Percentiles rank a stretch among this genome's conserved stretches.
Conservation (phyloP, 805 yeast genomes). For the Kuraishia molischiana region DNA sequence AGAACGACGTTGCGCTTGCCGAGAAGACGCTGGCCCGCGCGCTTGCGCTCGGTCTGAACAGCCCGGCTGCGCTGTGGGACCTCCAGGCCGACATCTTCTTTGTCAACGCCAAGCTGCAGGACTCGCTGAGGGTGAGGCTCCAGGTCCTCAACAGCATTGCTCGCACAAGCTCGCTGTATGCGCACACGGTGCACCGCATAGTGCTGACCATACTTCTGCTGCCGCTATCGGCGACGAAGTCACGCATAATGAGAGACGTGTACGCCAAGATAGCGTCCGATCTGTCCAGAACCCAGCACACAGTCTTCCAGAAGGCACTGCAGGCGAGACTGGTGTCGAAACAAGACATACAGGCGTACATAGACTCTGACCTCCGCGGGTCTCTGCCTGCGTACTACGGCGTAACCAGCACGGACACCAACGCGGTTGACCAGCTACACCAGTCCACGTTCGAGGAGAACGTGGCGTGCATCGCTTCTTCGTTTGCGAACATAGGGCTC, state of each 20-base stretch:
- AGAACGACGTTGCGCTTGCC: not conserved
- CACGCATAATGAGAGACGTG: not conserved
- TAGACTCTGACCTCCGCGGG: not conserved
- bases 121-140: not conserved
- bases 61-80: not conserved
- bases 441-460: slow-evolving; percentile 9
- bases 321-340: not conserved
- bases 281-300: not conserved
- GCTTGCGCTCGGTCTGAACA: not conserved
- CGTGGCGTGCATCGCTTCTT: slow-evolving; percentile 11
- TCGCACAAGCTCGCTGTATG: too few species aligned
- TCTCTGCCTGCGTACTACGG: not conserved
- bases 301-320: not conserved
- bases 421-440: not conserved
- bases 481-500: slow-evolving; percentile 11
- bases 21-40: not conserved
- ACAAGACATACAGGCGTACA: not conserved
- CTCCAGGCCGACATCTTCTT: not conserved
- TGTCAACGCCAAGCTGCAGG: not conserved
- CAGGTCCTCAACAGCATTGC: too few species aligned
- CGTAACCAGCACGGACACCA: not conserved
- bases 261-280: not conserved
- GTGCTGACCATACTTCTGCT: not conserved
- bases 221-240: not conserved
- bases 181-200: not conserved